Conservation (phyloP, 257 asterid genomes). For the Jaltomata sinuosa region DNA sequence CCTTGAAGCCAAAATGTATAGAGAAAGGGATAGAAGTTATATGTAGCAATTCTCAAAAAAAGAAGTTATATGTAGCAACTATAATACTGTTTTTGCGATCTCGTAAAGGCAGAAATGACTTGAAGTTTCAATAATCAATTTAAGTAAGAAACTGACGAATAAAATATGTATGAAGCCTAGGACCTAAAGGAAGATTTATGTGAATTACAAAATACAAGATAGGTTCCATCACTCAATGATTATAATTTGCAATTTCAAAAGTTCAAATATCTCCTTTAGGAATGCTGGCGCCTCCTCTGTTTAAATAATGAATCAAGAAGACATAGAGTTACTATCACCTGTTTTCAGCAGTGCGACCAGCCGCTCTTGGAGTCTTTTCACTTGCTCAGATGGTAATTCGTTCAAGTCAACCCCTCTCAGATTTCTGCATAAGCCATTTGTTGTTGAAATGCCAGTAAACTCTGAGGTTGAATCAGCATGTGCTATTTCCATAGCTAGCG, state of each 20-base stretch:
- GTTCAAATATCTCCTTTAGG: not conserved
- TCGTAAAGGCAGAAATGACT: not conserved
- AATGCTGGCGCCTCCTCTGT: not conserved
- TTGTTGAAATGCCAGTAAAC: constrained; percentile 59
- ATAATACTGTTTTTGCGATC: not conserved
- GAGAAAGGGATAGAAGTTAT: not conserved
- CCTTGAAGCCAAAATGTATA: not conserved
- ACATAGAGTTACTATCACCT: constrained; percentile 25
- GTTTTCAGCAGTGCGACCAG: constrained; percentile 69
- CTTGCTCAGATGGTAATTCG: constrained; percentile 71
- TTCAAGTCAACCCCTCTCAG: constrained; percentile 58
- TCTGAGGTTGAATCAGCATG: constrained; percentile 60
- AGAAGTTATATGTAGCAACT: not conserved
- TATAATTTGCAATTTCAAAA: not conserved
- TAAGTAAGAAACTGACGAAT: not conserved
- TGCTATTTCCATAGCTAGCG: constrained; percentile 76
- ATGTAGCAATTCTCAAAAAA: too few species aligned
- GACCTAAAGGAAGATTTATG: not conserved
- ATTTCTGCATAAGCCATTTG: constrained; percentile 32
- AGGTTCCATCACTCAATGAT: not conserved
- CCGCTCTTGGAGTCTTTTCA: constrained; percentile 57
- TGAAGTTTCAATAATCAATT: not conserved
- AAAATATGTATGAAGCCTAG: not conserved
- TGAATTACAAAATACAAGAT: not conserved
- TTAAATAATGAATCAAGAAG: not conserved